Percentiles rank a stretch among this genome's conserved stretches.
Conservation (phyloP, 257 asterid species). For the Euphrasia confusa region DNA sequence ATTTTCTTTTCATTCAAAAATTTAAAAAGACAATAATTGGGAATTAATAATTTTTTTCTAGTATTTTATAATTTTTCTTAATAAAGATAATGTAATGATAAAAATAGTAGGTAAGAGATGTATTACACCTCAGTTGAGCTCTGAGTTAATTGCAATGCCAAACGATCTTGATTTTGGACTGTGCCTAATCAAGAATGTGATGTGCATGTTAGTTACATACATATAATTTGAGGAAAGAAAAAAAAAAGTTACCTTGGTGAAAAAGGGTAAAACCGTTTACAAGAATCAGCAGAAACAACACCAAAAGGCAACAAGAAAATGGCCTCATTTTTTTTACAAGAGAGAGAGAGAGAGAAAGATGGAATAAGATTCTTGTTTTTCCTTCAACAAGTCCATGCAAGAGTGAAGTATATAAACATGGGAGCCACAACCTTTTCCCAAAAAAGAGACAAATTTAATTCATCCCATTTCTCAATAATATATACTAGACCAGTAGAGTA, state of each 20-base stretch:
- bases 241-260: constrained; percentile 17
- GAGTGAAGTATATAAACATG: constrained; percentile 29
- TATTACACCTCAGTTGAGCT: constrained; percentile 31
- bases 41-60: too few species aligned
- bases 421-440: constrained; percentile 20
- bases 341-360: constrained; percentile 20
- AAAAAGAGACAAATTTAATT: background rate
- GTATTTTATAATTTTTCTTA: background rate
- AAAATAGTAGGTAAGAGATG: background rate
- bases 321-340: constrained; percentile 29
- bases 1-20: background rate
- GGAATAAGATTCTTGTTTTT: background rate
- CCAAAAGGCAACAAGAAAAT: constrained; percentile 24
- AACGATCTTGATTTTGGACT: constrained; percentile 20
- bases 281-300: constrained; percentile 33
- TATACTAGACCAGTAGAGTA: constrained; percentile 22
- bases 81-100: background rate
- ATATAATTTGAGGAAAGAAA: background rate
- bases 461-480: background rate
- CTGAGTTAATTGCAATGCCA: constrained; percentile 18
- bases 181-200: constrained; percentile 15
- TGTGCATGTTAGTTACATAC: background rate
- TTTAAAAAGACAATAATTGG: background rate
- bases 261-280: constrained; percentile 23
- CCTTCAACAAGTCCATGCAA: constrained; percentile 20